Base-by-base conservation (phyloP, 805 yeast species). In the Scheffersomyces coipomensis region DNA sequence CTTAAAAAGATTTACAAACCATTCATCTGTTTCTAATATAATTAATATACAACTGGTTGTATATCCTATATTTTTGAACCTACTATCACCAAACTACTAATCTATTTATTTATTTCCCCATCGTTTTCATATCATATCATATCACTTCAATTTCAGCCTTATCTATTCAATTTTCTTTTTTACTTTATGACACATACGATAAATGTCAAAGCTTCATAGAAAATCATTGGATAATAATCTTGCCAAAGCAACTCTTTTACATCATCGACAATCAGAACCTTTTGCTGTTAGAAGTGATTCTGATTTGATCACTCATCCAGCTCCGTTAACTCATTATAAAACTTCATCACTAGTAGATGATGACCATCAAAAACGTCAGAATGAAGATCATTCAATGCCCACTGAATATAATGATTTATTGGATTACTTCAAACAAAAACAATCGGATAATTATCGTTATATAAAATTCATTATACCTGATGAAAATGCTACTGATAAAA, bases 371-470 rank as follows among this genome's bases (percentile, higher is more conserved):
- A 25, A 12, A n/a, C 34, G 7, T 13, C 33, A 5, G n/a, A 4
- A 10, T 16, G n/a, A 23, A 8, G 18, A 15, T 5, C 18, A n/a
- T 27, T 13, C 30, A 27, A 27, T 13, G 10, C 30, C 30, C 7
- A 12, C 6, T 8, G 30, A 27, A 15, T 27, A 27, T 27, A n/a
- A 24, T 12, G 57, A 53, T 25, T 38, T 55, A 21, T 33, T 55
- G 9, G 49, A 49, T 5, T 40, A 44, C 25, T 35, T 55, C 13
- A 43, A 35, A 16, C 25, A 39, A 8, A 43, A 42, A 19, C 57
- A 51, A 40, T 42, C 49, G 1, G 60, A 55, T 30, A 40, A 45
- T 5, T 62, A 63, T 45, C 40, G 66, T 19, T 29, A 37, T 22
- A 39, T 61, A 37, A 40, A 40, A 23, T 51, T 55, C 35, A 19